A percentile compares a stretch with the other conserved stretches of the same genome.
phyloP scores from a whole-genome alignment of 768 basidiomycete species.

The Tricholoma terreum region DNA sequence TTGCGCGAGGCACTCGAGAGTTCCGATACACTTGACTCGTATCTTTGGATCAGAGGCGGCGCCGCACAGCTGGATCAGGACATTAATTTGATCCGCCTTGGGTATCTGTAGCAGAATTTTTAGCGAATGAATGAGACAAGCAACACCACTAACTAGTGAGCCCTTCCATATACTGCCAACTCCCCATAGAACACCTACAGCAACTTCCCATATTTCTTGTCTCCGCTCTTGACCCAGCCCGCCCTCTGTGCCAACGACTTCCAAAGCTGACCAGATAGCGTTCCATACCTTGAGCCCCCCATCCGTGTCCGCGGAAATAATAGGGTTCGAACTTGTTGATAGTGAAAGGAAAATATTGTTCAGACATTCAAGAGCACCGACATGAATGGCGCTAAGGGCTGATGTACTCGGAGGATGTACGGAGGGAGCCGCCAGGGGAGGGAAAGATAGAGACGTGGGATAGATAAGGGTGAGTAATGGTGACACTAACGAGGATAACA shows the following conservation, averaged over 20 bases:
- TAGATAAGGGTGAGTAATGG: slow-evolving; percentile 68
- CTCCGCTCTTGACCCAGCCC: slow-evolving; percentile 65
- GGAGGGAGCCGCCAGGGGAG: slow-evolving; percentile 64
- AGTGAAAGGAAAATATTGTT: slow-evolving; percentile 86
- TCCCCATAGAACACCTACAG: slow-evolving; percentile 85
- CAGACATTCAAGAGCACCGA: slow-evolving; percentile 83
- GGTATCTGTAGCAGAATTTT: slow-evolving; percentile 40
- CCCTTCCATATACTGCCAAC: slow-evolving; percentile 76
- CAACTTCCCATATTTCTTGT: slow-evolving; percentile 75
- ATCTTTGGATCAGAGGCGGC: slow-evolving; percentile 50
- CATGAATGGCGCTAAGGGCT: slow-evolving; percentile 76
- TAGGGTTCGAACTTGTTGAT: slow-evolving; percentile 43
- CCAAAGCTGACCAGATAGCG: slow-evolving; percentile 60
- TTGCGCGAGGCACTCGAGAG: slow-evolving; percentile 83
- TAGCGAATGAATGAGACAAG: neutral
- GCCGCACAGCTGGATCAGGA: slow-evolving; percentile 66
- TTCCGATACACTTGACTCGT: slow-evolving; percentile 77
- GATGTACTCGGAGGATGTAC: slow-evolving; percentile 88
- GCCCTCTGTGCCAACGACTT: slow-evolving; percentile 55
- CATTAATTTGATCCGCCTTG: slow-evolving; percentile 54
- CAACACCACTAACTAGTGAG: slow-evolving; percentile 45
- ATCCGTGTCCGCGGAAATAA: slow-evolving; percentile 41
- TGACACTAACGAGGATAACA: slow-evolving; percentile 60
- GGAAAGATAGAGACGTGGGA: slow-evolving; percentile 80
- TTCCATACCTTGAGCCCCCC: slow-evolving; percentile 60